A percentile compares a stretch with the other conserved stretches of the same genome.
Evolutionary conservation across 2,329 filamentous ascomycete genomes (phyloP).

Genomic region (Fusarium gaditjirri): DNA sequence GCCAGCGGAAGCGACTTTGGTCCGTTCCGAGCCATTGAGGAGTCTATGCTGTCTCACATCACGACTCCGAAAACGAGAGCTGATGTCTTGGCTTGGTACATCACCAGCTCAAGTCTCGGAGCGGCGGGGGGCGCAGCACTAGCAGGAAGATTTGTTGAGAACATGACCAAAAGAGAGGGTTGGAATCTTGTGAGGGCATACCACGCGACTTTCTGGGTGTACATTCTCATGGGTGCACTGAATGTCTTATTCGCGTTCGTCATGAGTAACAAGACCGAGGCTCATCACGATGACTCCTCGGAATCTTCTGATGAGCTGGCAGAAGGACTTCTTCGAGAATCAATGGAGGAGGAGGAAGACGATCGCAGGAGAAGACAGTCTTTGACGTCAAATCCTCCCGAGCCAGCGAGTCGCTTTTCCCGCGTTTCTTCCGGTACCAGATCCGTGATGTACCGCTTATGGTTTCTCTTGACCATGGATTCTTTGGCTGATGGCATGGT

Average conservation of each 20-base stretch:
- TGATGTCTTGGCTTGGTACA: conserved; percentile 75
- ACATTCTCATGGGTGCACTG: conserved; percentile 63
- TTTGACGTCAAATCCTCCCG: conserved; percentile 12
- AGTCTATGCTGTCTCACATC: conserved; percentile 71
- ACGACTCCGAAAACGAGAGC: conserved; percentile 64
- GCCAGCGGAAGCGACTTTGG: conserved; percentile 74
- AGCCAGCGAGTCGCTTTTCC: conserved; percentile 53
- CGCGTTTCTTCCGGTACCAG: conserved; percentile 68
- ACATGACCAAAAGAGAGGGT: conserved; percentile 55
- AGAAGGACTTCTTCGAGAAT: conserved; percentile 43
- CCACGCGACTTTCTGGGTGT: conserved; percentile 68
- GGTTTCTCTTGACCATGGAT: conserved; percentile 72
- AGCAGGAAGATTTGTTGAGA: conserved; percentile 62
- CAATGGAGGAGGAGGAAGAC: conserved; percentile 22
- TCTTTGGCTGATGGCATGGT: conserved; percentile 74
- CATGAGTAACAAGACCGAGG: conserved; percentile 63
- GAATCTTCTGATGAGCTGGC: conserved; percentile 33
- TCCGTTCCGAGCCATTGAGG: conserved; percentile 74
- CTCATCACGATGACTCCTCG: conserved; percentile 45
- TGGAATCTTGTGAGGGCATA: conserved; percentile 64
- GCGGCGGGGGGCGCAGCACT: conserved; percentile 64
- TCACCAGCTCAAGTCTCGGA: conserved; percentile 66
- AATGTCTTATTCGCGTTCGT: conserved; percentile 59
- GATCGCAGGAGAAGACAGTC: conserved; percentile 11
- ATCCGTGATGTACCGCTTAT: conserved; percentile 70